Base-by-base conservation (phyloP, 1,284 basidiomycete species). In the Uromyces viciae-fabae region DNA sequence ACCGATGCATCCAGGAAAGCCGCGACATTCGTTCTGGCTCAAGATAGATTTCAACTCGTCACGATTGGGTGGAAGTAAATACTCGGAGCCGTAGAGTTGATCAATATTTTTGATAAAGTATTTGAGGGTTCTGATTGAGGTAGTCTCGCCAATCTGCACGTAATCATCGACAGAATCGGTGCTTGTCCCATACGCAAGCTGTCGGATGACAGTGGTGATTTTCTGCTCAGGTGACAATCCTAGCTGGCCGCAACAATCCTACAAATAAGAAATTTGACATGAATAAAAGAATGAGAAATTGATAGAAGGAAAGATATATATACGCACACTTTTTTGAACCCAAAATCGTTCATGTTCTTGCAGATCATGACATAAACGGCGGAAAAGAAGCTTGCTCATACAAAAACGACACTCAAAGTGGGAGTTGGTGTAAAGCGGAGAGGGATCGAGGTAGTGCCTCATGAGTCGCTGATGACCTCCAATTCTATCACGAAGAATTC, bases 361-460 rank as follows among this genome's bases (percentile, higher is more conserved):
- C 28, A 62, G 58, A 19, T 62, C 58, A 8, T 62, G 58, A 31
- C 58, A 62, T 3, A 72, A 17, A 8, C 19, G 17, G 15, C 28
- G 42, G 28, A 81, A 71, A 25, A 54, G 40, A 28, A 15, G 22
- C 28, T 52, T 62, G 28, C 25, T 56, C 68, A 72, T 68, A 25
- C 56, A 52, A 42, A 66, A 77, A 14, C 74, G 74, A 14, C 60
- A n/a, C 19, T 40, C 17, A 77, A 71, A 69, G 19, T 60, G 46
- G 25, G 3, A 31, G 25, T 64, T 54, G 40, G 3, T 22, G 42
- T 62, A 66, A 17, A 76, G 49, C 40, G 80, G 80, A 36, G 17
- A 3, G 1, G 7, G 19, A 4, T 14, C 14, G 28, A 73, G 54
- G 52, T 73, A 56, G 28, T 73, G 42, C 17, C 15, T n/a, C 19